Percentiles rank a stretch among this genome's conserved stretches.
phyloP scores from a whole-genome alignment of 2,329 filamentous ascomycete species.

The Cercospora canescens region DNA sequence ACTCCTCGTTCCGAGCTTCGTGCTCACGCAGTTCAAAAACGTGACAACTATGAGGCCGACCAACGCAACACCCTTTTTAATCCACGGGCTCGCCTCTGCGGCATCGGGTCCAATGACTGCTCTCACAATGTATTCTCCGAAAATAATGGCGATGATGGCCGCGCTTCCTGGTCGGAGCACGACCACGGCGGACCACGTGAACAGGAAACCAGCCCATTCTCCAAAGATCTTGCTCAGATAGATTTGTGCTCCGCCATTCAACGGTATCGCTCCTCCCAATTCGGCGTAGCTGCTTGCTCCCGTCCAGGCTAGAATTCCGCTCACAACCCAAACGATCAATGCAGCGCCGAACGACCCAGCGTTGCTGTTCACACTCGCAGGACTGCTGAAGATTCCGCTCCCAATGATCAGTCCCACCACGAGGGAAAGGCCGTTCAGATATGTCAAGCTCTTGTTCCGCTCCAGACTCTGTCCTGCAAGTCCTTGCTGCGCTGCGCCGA shows the following conservation, averaged over 20 bases:
- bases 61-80: conserved; percentile 85
- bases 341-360: conserved; percentile 89
- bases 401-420: conserved; percentile 94
- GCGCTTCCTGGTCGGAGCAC: conserved; percentile 92
- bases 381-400: conserved; percentile 93
- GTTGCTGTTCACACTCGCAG: conserved; percentile 87
- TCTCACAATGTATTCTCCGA: conserved; percentile 94
- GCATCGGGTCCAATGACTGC: conserved; percentile 85
- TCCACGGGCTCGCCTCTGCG: conserved; percentile 77
- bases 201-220: conserved; percentile 88
- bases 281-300: conserved; percentile 94
- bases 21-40: conserved; percentile 86
- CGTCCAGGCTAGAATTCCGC: conserved; percentile 93
- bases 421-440: conserved; percentile 86
- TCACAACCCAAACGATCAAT: conserved; percentile 86
- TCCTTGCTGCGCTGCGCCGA: conserved; percentile 29
- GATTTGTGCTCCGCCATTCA: conserved; percentile 92
- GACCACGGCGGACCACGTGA: conserved; percentile 92
- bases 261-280: conserved; percentile 88
- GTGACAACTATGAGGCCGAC: conserved; percentile 75
- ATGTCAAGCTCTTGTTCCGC: conserved; percentile 94
- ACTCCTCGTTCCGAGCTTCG: conserved; percentile 79
- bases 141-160: conserved; percentile 95
- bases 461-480: conserved; percentile 62
- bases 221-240: conserved; percentile 97